phyloP scores from a whole-genome alignment of 1,284 basidiomycete species.

The Anthracocystis panici-leucophaei region DNA sequence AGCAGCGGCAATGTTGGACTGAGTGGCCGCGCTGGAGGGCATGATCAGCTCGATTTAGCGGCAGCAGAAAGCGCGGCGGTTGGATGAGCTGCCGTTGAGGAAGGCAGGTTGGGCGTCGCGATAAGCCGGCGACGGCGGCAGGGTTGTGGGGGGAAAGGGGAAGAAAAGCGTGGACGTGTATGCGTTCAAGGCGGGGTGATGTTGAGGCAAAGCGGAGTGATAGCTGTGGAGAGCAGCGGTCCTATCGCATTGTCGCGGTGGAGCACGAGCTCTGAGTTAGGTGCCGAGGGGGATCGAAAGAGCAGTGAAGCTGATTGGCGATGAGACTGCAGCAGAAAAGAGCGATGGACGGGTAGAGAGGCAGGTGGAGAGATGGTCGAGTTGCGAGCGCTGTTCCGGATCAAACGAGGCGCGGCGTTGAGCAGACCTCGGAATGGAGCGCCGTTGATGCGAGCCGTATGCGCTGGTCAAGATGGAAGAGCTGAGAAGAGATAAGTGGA shows the following conservation, averaged over 20 bases:
- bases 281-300: not conserved
- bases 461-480: constrained; percentile 4
- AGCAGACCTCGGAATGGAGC: not conserved
- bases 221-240: not conserved
- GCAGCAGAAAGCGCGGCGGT: constrained; percentile 34
- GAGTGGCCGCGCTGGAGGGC: constrained; percentile 35
- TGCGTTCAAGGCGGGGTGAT: not conserved
- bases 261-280: constrained; percentile 12
- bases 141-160: not conserved
- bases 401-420: not conserved
- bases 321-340: not conserved
- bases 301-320: not conserved
- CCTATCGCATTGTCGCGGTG: constrained; percentile 30
- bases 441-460: not conserved
- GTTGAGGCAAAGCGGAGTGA: not conserved
- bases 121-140: constrained; percentile 16
- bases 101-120: constrained; percentile 17
- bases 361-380: not conserved
- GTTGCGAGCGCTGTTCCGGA: not conserved
- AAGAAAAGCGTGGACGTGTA: not conserved
- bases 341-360: not conserved
- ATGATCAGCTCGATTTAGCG: constrained; percentile 40
- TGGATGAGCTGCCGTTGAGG: constrained; percentile 21
- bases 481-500: not conserved
- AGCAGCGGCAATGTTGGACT: constrained; percentile 37